Evolutionary conservation across 192 early-diverging fungal genomes (phyloP), one percentile per base, ranked within the genome.

Genomic region (Kappamyces sp.): DNA sequence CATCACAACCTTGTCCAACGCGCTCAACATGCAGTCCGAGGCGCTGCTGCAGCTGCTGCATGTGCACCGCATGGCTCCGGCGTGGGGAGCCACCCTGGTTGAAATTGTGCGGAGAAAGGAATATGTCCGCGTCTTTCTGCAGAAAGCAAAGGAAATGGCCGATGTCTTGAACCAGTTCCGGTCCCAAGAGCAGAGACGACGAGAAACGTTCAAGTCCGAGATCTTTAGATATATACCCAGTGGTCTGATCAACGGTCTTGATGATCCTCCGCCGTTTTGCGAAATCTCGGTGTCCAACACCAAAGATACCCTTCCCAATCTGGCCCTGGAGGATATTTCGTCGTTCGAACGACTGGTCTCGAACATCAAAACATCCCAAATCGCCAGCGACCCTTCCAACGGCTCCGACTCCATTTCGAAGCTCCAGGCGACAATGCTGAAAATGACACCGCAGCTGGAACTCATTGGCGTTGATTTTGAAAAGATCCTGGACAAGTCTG

Each of bases 11-110:
- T 13, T 73, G 13, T 47, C 15, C 23, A 32, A 47, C 33, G 49
- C 47, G 2, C 49, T 70, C 31, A 57, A 53, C 23, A 40, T 62
- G 1, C 62, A 75, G 32, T 68, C 60, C 1, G 51, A 64, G 35
- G 77, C 74, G 9, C 73, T 79, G 44, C 39, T 50, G 13, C 77
- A 79, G 49, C 55, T 79, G 5, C 50, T 76, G 15, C 74, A 76
- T 64, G 70, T 79, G 1, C 73, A 79, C 63, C 66, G 77, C 23
- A 79, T 79, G 72, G 68, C 72, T 7, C 65, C 74, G 4, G 77
- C 77, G 1, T 79, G 72, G 72, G 77, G 71, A 23, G 77, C 74
- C 12, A 48, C 67, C 2, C 40, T 74, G 34, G 68, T 74, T 2
- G 77, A 79, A 51, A 66, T 79, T 61, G 77, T 76, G 3, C 68